Base-by-base conservation (phyloP, 2,329 filamentous ascomycete species). In the Exophiala bonariae region DNA sequence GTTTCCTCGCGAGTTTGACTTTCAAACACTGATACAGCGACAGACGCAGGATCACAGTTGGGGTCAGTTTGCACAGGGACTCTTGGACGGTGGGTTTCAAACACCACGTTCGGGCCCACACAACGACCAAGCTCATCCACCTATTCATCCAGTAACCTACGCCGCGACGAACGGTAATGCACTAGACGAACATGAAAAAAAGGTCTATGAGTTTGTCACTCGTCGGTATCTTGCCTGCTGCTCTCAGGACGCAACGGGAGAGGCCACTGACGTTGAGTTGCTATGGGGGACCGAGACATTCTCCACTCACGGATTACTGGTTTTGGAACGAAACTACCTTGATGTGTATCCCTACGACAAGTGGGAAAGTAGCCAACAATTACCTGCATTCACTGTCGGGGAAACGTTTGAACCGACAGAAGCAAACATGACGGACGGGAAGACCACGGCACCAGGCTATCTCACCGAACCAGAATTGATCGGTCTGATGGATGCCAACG, bases 301-400 rank as follows among this genome's bases (percentile, higher is more conserved):
- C 68, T 82, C 82, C 57, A 82, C 92, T 0, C 86, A 87, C 48
- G 93, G 93, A 0, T 75, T 99, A 35, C 82, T 86, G 7, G 93
- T 99, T 3, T 69, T 95, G 4, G 87, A 92, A 63, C 80, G 86
- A 44, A 99, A 99, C 60, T 99, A 96, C 60, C 80, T 99, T 3
- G 90, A 97, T 41, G 89, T 99, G 0, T 99, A 95, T 62, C 81
- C 90, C 3, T 99, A 97, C 68, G 92, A 99, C 52, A 95, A 89
- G 59, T 99, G 93, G 93, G 90, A 88, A 37, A 90, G 89, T 64
- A 92, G 86, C 52, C 83, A 86, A 41, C 81, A 90, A 58, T 75
- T 99, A 18, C 93, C 93, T 0, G 78, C 78, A 14, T 96, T 95
- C 59, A 81, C 78, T 1, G 72, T 86, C 34, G 89, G 88, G 2